Conservation (phyloP, 2,329 filamentous ascomycete species). For the Cordyceps javanica region DNA sequence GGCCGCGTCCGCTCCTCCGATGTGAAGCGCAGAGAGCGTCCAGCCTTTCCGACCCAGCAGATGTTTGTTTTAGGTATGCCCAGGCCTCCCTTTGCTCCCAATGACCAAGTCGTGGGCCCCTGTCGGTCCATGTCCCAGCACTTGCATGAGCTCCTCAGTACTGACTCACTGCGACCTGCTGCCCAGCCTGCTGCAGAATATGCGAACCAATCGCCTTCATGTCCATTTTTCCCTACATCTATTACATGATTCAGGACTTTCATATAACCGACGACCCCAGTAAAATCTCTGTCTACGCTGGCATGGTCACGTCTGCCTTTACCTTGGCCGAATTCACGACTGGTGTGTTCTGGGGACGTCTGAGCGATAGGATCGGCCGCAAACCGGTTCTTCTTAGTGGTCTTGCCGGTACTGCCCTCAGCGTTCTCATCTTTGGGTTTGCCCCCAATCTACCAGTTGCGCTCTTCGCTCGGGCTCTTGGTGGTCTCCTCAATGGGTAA, state of each 20-base stretch:
- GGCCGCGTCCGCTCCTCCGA: slow-evolving; percentile 18
- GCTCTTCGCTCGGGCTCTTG: slow-evolving; percentile 79
- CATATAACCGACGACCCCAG: slow-evolving; percentile 71
- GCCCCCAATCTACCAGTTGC: slow-evolving; percentile 75
- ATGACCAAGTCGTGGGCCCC: background rate
- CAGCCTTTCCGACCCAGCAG: slow-evolving; percentile 36
- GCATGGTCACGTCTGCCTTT: slow-evolving; percentile 94
- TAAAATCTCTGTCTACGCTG: slow-evolving; percentile 85
- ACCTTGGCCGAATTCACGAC: slow-evolving; percentile 93
- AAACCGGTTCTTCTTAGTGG: slow-evolving; percentile 89
- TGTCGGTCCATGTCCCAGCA: background rate
- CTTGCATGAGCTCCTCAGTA: background rate
- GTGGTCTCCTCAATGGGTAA: slow-evolving; percentile 87
- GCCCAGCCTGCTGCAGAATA: slow-evolving; percentile 79
- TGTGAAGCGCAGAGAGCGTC: slow-evolving; percentile 19
- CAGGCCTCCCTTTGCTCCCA: background rate
- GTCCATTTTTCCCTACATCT: slow-evolving; percentile 98
- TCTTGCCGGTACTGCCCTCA: slow-evolving; percentile 84
- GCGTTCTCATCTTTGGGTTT: slow-evolving; percentile 90
- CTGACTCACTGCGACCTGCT: slow-evolving; percentile 15
- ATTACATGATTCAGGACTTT: slow-evolving; percentile 95
- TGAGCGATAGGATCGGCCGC: slow-evolving; percentile 86
- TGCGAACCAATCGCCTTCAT: slow-evolving; percentile 99
- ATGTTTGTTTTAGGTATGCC: slow-evolving; percentile 48
- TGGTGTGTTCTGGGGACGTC: slow-evolving; percentile 83